These are phyloP conservation scores for Aspergillus pseudotamarii DNA, from an alignment of 2,329 filamentous ascomycete genomes.

Conservation along the genomic window DNA sequence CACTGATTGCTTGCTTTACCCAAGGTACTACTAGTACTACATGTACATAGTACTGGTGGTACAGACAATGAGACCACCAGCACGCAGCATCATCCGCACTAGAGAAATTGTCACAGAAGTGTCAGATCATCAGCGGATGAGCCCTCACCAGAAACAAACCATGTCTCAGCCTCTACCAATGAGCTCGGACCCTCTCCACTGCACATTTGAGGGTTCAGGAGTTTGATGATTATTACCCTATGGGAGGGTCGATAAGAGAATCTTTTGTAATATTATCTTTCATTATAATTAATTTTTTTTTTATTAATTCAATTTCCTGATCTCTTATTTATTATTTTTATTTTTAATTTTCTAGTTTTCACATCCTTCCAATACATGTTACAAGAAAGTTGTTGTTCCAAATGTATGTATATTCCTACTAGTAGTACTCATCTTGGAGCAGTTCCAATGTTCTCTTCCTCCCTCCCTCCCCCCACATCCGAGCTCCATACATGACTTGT, in stretches of 20 bases:
- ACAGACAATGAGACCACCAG: neutral
- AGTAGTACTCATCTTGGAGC: neutral
- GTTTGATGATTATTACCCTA: constrained; percentile 11
- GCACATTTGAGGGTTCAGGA: constrained; percentile 20
- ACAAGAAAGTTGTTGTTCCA: neutral
- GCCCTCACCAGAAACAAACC: constrained; percentile 32
- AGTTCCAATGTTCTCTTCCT: neutral
- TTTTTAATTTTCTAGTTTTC: neutral
- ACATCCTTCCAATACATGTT: neutral
- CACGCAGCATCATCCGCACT: constrained; percentile 2
- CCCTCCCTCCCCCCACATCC: constrained; percentile 14
- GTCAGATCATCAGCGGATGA: constrained; percentile 24
- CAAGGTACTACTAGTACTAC: neutral
- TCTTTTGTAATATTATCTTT: neutral
- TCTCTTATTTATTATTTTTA: neutral
- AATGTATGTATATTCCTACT: neutral
- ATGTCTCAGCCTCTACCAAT: constrained; percentile 37
- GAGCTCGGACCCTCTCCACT: constrained; percentile 19
- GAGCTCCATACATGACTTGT: constrained; percentile 7
- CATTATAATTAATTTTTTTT: constrained; percentile 3
- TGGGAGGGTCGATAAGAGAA: neutral
- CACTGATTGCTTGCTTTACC: neutral
- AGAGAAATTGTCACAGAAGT: constrained; percentile 22
- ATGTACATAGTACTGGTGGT: neutral
- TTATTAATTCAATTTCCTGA: neutral